Base-by-base conservation (phyloP, 179 eudicot species). In the Dionaea muscipula region DNA sequence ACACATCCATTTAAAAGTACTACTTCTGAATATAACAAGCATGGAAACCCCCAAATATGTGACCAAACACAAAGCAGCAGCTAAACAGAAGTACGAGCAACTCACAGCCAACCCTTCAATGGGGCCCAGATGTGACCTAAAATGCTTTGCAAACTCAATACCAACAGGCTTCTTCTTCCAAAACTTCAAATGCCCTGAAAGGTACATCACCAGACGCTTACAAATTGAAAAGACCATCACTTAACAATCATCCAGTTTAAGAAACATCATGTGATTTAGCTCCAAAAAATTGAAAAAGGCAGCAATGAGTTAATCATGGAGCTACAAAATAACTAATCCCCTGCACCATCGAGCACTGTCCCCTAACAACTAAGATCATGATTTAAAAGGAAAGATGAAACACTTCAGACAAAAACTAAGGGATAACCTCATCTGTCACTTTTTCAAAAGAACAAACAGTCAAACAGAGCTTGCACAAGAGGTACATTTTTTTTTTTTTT, bases 71-170 rank as follows among this genome's bases (percentile, higher is more conserved):
- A 39, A 26, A 13, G 18, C 40, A 47, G 2, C 37, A 48, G 35
- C 41, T 14, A 26, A 56, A 22, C 37, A 20, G 25, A 47, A 47
- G 4, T 11, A 11, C 35, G 36, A 49, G 55, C 20, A 60, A 90
- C 95, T 82, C 78, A 90, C 95, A 48, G 97, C 77, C 45, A 90
- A 70, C 57, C 94, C 95, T 75, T 90, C 95, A 49, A 90, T 86
- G 47, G 97, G 94, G 62, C 97, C 94, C 71, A 84, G 82, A 66
- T 90, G 97, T 68, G 97, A 77, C 68, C 85, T 81, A 64, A 90
- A 86, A 73, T 86, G 95, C 72, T 90, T 86, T 22, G 95, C 97
- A 75, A 90, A 90, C 77, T 90, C 97, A 49, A 86, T 77, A 24
- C 97, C 95, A 20, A 73, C 52, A 46, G 87, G 65, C 60, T 80